Evolutionary conservation across 2,329 filamentous ascomycete species (phyloP), one percentile per base, ranked within the genome.

Genomic region (Aureobasidium sp.): DNA sequence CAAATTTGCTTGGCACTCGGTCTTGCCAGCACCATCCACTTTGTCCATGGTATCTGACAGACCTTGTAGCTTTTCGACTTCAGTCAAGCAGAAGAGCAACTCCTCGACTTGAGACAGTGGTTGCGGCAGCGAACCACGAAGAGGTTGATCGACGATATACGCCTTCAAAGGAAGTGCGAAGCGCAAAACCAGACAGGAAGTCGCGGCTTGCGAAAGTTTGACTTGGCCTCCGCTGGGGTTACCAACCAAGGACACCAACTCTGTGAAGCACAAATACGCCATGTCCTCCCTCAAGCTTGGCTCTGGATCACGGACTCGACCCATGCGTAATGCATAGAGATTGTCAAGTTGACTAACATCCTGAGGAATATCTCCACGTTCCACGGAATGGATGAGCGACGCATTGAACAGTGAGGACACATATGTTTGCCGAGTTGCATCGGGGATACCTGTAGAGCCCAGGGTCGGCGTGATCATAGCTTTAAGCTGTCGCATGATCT

Each of bases 101-200:
- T 96, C 94, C 64, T 83, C 86, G 47, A 90, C 83, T 69, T 96
- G 90, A 8, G 85, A 87, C 5, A 90, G 79, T 0, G 93, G 93
- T 71, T 94, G 90, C 5, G 94, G 94, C 86, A 95, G 94, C 54
- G 86, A 83, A 0, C 94, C 92, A 16, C 94, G 83, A 25, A 99
- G 78, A 0, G 93, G 92, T 71, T 97, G 93, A 72, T 99, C 94
- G 4, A 91, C 89, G 49, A 95, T 86, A 71, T 96, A 97, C 0
- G 87, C 81, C 61, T 90, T 86, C 21, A 97, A 76, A 0, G 90
- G 86, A 16, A 96, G 78, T 0, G 89, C 91, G 15, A 89, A 86
- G 3, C 94, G 86, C 2, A 96, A 78, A 48, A 97, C 87, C 3
- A 97, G 80, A 68, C 90, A 93, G 0, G 91, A 91, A 0, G 90